phyloP scores from a whole-genome alignment of 202 grass and related monocot genomes.

The Saccharum hybrid region DNA sequence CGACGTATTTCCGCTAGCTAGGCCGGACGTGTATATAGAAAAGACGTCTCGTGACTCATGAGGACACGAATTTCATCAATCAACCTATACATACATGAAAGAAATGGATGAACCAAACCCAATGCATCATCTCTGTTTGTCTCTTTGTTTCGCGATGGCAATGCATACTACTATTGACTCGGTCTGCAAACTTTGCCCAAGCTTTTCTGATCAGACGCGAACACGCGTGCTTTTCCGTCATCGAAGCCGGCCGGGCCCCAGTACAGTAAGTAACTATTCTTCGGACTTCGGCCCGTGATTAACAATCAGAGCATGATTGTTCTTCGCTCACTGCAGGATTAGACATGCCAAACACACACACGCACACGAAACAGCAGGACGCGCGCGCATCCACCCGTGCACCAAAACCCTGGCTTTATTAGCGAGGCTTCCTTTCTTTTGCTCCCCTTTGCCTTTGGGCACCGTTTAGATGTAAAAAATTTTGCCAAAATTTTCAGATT shows the following conservation, averaged over 20 bases:
- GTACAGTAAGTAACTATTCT: too few species aligned
- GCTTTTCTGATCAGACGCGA: background rate
- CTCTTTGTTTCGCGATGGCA: background rate
- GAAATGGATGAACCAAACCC: background rate
- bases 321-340: conserved; percentile 17
- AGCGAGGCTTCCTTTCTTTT: conserved; percentile 26
- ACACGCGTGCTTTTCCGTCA: background rate
- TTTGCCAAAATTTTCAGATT: too few species aligned
- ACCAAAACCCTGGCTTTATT: conserved; percentile 45
- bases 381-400: background rate
- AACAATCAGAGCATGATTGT: background rate
- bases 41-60: background rate
- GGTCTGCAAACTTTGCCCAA: background rate
- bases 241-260: background rate
- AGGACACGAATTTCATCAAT: background rate
- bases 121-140: background rate
- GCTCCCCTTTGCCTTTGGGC: background rate
- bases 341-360: conserved; percentile 7
- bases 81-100: background rate
- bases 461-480: too few species aligned
- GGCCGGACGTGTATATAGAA: background rate
- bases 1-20: conserved; percentile 35
- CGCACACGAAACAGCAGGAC: background rate
- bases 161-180: background rate
- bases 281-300: background rate